Base-by-base conservation (phyloP, 495 filamentous ascomycete species). In the Xylaria telfairii region DNA sequence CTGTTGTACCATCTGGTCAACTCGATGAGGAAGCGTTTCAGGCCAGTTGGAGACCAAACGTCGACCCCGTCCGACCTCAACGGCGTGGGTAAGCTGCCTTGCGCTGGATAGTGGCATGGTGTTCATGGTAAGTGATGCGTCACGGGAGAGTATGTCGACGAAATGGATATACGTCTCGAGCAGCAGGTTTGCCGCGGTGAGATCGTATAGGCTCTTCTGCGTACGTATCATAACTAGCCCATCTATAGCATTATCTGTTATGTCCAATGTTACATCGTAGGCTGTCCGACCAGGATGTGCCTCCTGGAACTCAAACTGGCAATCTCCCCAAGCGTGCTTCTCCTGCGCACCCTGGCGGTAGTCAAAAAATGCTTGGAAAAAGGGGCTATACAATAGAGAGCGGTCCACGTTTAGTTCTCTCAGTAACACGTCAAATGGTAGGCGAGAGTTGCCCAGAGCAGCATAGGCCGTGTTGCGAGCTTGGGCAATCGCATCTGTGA, bases 371-470 rank as follows among this genome's bases (percentile, higher is more conserved):
- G 68, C 72, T 46, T 76, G 74, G 67, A 76, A 76, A 12, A 76
- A 57, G 5, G 74, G 74, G n/a, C 62, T 74, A 49, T 76, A 39
- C 9, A 19, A 41, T 3, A 60, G 39, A 2, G 44, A 39, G 7
- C 68, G 65, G 37, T 49, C 60, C 10, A 70, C 62, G 26, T 71
- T 67, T 28, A 67, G 63, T 79, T 82, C 69, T 24, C 75, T 70
- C 49, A 82, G 65, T 9, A 81, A 71, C 5, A 71, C 62, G 32
- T 76, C 74, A 65, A 82, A 83, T 13, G 79, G 74, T 3, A 80
- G 60, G 2, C 71, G 71, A 2, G 77, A 78, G 34, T 81, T 70
- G 15, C 69, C 67, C 0, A 80, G 56, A 10, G 72, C 77, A 0
- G 49, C 51, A 9, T 77, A 70, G 0, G 69, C 49, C 1, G 28